phyloP scores from a whole-genome alignment of 2,329 filamentous ascomycete genomes.

The Cercospora brassicicola region DNA sequence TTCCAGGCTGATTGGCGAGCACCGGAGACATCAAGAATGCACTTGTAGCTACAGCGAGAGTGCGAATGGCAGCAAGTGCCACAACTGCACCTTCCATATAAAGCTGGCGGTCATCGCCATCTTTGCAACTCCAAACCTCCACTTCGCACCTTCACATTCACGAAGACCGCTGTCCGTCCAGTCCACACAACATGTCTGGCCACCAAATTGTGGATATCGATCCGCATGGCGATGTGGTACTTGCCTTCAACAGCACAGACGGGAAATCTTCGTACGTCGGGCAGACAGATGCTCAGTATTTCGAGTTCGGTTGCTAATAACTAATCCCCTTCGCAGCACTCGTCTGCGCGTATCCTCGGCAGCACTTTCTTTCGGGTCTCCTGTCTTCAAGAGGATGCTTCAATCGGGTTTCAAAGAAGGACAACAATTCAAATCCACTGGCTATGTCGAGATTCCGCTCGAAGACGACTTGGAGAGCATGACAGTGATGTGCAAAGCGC shows the following conservation, averaged over 20 bases:
- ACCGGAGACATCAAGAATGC: neutral
- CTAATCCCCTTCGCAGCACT: neutral
- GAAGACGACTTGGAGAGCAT: constrained; percentile 11
- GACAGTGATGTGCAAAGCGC: neutral
- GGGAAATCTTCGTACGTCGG: neutral
- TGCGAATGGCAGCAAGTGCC: neutral
- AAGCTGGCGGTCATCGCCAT: neutral
- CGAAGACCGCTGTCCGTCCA: neutral
- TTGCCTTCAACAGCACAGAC: neutral
- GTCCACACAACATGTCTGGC: neutral
- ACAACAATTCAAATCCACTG: neutral
- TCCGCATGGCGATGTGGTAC: constrained; percentile 40
- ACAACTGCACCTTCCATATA: neutral
- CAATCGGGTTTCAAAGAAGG: constrained; percentile 6
- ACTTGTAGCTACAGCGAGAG: neutral
- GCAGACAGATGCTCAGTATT: neutral
- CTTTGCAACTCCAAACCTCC: neutral
- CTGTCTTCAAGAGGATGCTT: constrained; percentile 18
- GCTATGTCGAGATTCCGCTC: constrained; percentile 4
- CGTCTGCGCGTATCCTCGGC: constrained; percentile 14
- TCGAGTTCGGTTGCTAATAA: neutral
- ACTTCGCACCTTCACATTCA: neutral
- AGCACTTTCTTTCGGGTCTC: constrained; percentile 16
- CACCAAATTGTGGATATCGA: constrained; percentile 30
- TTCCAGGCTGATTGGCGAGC: neutral